A percentile compares a stretch with the other conserved stretches of the same genome.
phyloP scores from a whole-genome alignment of 2,329 filamentous ascomycete species.

The Coniochaeta sp. region DNA sequence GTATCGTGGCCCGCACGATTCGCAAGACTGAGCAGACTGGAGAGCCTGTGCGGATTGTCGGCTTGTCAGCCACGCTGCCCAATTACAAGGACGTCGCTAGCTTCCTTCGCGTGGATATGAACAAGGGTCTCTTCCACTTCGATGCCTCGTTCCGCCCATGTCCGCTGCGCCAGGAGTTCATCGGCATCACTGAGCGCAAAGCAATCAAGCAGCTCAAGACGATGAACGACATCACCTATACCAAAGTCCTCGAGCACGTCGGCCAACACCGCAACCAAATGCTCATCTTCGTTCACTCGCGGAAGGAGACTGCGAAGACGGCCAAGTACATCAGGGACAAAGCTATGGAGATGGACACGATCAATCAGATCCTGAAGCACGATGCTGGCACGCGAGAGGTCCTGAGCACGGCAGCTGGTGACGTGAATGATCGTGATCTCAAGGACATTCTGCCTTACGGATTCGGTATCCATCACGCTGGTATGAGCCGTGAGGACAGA shows the following conservation, averaged over 20 bases:
- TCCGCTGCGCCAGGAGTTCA: slow-evolving; percentile 91
- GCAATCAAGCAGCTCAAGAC: slow-evolving; percentile 98
- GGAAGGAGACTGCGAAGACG: slow-evolving; percentile 97
- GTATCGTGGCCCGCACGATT: slow-evolving; percentile 91
- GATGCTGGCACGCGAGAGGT: slow-evolving; percentile 90
- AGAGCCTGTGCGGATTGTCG: slow-evolving; percentile 84
- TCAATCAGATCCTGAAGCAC: slow-evolving; percentile 87
- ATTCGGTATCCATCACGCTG: slow-evolving; percentile 96
- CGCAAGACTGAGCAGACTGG: slow-evolving; percentile 90
- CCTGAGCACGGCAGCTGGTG: slow-evolving; percentile 73
- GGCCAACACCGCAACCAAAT: slow-evolving; percentile 92
- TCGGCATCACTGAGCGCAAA: slow-evolving; percentile 95
- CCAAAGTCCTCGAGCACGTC: slow-evolving; percentile 93
- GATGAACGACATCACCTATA: slow-evolving; percentile 99
- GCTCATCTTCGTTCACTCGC: slow-evolving; percentile 97
- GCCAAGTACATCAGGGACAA: slow-evolving; percentile 95
- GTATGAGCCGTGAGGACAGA: slow-evolving; percentile 92
- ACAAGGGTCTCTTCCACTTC: slow-evolving; percentile 90
- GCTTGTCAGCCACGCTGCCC: slow-evolving; percentile 88
- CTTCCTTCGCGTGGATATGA: slow-evolving; percentile 82
- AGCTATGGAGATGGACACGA: slow-evolving; percentile 92
- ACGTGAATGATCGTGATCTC: slow-evolving; percentile 76
- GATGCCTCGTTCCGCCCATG: slow-evolving; percentile 92
- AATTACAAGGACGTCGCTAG: slow-evolving; percentile 96
- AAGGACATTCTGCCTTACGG: slow-evolving; percentile 95